These are phyloP conservation scores for Durotheca rogersii DNA, from an alignment of 495 filamentous ascomycete genomes.

Conservation along the genomic window DNA sequence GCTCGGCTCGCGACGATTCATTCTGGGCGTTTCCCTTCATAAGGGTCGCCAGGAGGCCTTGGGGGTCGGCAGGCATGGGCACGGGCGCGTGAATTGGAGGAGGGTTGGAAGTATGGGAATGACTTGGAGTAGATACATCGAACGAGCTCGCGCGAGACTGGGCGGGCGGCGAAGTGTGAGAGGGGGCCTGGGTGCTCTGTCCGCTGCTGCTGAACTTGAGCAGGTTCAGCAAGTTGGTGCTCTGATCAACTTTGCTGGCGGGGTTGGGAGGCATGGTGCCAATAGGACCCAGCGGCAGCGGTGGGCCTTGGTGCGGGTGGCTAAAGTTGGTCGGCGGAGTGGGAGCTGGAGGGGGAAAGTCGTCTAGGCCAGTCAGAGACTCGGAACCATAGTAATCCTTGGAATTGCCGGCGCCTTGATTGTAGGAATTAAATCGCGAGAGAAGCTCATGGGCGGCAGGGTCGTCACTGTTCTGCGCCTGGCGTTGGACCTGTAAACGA, in stretches of 20 bases:
- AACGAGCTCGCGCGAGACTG: conserved; percentile 22
- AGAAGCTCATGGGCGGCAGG: conserved; percentile 31
- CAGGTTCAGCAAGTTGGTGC: conserved; percentile 77
- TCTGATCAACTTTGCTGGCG: conserved; percentile 55
- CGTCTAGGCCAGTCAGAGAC: conserved; percentile 35
- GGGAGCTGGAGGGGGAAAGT: conserved; percentile 48
- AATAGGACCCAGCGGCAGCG: conserved; percentile 42
- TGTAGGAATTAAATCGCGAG: conserved; percentile 37
- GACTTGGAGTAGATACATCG: conserved; percentile 8
- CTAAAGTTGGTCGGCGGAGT: conserved; percentile 47
- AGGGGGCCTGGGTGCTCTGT: conserved; percentile 36
- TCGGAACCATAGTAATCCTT: conserved; percentile 42
- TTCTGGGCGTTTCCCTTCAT: conserved; percentile 50
- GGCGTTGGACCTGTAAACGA: conserved; percentile 33
- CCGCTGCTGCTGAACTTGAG: conserved; percentile 77
- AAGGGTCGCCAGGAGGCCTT: conserved; percentile 54
- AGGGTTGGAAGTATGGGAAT: conserved; percentile 20
- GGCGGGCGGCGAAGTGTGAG: conserved; percentile 18
- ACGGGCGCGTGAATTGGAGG: conserved; percentile 50
- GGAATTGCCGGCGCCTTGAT: conserved; percentile 38
- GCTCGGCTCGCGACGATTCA: conserved; percentile 38
- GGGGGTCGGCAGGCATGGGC: conserved; percentile 47
- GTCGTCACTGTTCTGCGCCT: conserved; percentile 24
- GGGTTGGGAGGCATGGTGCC: conserved; percentile 38
- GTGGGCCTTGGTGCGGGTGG: conserved; percentile 41